Conservation (phyloP, 2,329 filamentous ascomycete species). For the Beauveria scarabaeidicola region DNA sequence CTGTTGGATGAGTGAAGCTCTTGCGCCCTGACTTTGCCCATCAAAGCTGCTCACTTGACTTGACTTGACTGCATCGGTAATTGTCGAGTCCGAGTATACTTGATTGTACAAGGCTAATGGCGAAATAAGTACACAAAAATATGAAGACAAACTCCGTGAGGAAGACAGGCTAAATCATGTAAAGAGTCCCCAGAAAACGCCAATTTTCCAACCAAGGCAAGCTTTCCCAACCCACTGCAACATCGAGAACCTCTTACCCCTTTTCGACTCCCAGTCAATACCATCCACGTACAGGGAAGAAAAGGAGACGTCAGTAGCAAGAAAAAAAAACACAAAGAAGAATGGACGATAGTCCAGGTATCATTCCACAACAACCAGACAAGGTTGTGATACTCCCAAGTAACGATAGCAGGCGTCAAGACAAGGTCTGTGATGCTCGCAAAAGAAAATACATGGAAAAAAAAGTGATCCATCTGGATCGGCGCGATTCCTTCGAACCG, state of each 20-base stretch:
- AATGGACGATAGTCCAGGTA: constrained; percentile 9
- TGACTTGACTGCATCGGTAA: too few species aligned
- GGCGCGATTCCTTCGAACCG: neutral
- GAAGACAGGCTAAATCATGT: too few species aligned
- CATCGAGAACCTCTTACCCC: neutral
- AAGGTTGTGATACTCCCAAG: neutral
- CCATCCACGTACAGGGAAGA: neutral
- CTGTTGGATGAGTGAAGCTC: neutral
- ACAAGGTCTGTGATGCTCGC: neutral
- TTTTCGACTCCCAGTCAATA: neutral
- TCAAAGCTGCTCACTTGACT: neutral
- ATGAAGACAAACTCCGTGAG: neutral
- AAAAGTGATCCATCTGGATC: constrained; percentile 2
- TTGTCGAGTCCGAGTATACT: neutral
- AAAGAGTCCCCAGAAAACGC: too few species aligned
- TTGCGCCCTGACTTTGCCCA: neutral
- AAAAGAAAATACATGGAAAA: constrained; percentile 1
- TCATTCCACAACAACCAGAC: constrained; percentile 1
- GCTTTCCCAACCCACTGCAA: neutral
- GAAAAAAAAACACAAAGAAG: neutral
- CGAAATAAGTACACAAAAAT: neutral
- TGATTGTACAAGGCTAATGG: neutral
- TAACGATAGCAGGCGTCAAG: neutral
- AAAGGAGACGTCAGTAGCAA: neutral
- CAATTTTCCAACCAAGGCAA: too few species aligned